These are phyloP conservation scores for Lentinula aciculospora DNA, from an alignment of 768 basidiomycete genomes.

Conservation along the genomic window DNA sequence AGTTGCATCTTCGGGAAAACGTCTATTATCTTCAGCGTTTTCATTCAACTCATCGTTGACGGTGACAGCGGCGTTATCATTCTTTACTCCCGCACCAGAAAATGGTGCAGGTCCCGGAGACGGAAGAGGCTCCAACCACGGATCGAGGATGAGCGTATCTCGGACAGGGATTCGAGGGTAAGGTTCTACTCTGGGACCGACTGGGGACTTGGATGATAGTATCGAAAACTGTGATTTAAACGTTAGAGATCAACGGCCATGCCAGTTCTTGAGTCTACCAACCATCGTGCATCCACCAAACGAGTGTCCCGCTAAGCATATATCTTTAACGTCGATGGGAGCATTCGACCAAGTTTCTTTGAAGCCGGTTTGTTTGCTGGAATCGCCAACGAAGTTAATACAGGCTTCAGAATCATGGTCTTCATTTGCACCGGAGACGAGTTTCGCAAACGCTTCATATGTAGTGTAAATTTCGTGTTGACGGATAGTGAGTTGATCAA, in stretches of 20 bases:
- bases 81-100: neutral
- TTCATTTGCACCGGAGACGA: slow-evolving; percentile 34
- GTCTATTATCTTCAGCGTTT: slow-evolving; percentile 1
- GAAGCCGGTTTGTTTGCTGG: neutral
- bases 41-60: slow-evolving; percentile 7
- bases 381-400: neutral
- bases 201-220: slow-evolving; percentile 44
- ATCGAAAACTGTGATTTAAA: slow-evolving; percentile 43
- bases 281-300: slow-evolving; percentile 46
- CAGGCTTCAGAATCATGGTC: neutral
- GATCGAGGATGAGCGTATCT: slow-evolving; percentile 66
- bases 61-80: slow-evolving; percentile 7
- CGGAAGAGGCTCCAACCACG: slow-evolving; percentile 78
- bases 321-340: slow-evolving; percentile 26
- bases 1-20: neutral
- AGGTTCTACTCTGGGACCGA: slow-evolving; percentile 12
- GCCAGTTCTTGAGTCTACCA: slow-evolving; percentile 8
- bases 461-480: slow-evolving; percentile 62
- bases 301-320: slow-evolving; percentile 39
- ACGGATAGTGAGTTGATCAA: slow-evolving; percentile 67
- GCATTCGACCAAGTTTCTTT: slow-evolving; percentile 8
- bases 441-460: slow-evolving; percentile 49
- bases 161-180: slow-evolving; percentile 45
- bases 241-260: neutral
- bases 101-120: slow-evolving; percentile 45